Evolutionary conservation across 495 filamentous ascomycete genomes (phyloP).

Genomic region (Cetradonia linearis): DNA sequence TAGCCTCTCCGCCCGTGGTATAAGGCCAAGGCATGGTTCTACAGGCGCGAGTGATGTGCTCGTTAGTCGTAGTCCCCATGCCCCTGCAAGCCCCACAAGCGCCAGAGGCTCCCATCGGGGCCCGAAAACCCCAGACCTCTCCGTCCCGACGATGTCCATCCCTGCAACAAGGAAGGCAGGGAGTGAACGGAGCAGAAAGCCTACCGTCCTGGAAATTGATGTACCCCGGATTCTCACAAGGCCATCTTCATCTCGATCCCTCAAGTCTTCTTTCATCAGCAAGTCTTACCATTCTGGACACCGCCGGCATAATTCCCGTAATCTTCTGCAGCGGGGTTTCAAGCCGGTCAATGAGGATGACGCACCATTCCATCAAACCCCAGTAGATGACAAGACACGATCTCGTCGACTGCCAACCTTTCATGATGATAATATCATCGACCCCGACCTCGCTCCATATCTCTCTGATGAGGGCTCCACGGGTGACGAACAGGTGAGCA

Average conservation of each 20-base stretch:
- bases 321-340: conserved; percentile 46
- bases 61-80: conserved; percentile 47
- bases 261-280: conserved; percentile 60
- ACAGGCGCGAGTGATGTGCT: conserved; percentile 28
- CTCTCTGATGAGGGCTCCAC: conserved; percentile 91
- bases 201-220: conserved; percentile 85
- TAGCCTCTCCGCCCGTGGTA: conserved; percentile 18
- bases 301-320: conserved; percentile 75
- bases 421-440: conserved; percentile 95
- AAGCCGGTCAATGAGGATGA: conserved; percentile 59
- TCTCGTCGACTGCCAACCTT: conserved; percentile 75
- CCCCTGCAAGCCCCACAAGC: conserved; percentile 22
- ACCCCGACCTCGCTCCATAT: conserved; percentile 88
- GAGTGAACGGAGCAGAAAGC: conserved; percentile 69
- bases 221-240: conserved; percentile 60
- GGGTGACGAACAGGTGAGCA: conserved; percentile 81
- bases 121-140: conserved; percentile 25
- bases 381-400: conserved; percentile 49
- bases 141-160: conserved; percentile 63
- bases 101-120: conserved; percentile 25
- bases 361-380: conserved; percentile 78
- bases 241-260: conserved; percentile 84
- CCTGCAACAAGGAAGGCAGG: conserved; percentile 76
- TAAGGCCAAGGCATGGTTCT: conserved; percentile 28
- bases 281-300: conserved; percentile 66